phyloP scores from a whole-genome alignment of 257 asterid genomes.

The Euphrasia confusa region DNA sequence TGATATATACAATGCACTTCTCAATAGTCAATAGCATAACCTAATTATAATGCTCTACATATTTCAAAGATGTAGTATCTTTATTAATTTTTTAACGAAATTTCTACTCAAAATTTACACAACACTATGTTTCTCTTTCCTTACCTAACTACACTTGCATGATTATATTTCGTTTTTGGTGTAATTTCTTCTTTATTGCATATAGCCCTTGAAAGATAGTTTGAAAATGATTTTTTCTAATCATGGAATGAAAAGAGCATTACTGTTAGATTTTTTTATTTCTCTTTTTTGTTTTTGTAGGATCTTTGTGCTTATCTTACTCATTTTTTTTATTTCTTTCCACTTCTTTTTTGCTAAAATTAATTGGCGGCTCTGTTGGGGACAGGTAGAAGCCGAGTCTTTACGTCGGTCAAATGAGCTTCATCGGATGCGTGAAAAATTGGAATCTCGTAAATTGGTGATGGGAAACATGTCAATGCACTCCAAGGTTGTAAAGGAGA shows the following conservation, averaged over 20 bases:
- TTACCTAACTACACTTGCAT: neutral
- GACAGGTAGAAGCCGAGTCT: constrained; percentile 75
- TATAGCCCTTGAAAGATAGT: neutral
- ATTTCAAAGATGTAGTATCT: neutral
- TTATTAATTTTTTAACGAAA: neutral
- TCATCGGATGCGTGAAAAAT: constrained; percentile 70
- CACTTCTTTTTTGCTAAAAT: constrained; percentile 23
- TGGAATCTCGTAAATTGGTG: constrained; percentile 74
- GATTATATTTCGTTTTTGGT: neutral
- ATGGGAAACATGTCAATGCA: constrained; percentile 94
- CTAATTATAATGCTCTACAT: neutral
- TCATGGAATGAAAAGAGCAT: constrained; percentile 5
- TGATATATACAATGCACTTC: constrained; percentile 4
- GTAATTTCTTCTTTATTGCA: constrained; percentile 7
- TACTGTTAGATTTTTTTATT: constrained; percentile 10
- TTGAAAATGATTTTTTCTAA: neutral
- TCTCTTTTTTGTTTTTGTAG: constrained; percentile 3
- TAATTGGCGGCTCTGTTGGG: constrained; percentile 27
- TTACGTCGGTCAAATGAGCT: constrained; percentile 68
- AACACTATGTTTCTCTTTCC: constrained; percentile 6
- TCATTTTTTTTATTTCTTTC: constrained; percentile 1
- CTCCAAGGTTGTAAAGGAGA: constrained; percentile 77
- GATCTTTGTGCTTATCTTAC: constrained; percentile 12
- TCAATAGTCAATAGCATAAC: neutral
- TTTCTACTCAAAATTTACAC: neutral